Evolutionary conservation across 345 rosid genomes (phyloP), one percentile per base, ranked within the genome.

Genomic region (Brassica nigra): DNA sequence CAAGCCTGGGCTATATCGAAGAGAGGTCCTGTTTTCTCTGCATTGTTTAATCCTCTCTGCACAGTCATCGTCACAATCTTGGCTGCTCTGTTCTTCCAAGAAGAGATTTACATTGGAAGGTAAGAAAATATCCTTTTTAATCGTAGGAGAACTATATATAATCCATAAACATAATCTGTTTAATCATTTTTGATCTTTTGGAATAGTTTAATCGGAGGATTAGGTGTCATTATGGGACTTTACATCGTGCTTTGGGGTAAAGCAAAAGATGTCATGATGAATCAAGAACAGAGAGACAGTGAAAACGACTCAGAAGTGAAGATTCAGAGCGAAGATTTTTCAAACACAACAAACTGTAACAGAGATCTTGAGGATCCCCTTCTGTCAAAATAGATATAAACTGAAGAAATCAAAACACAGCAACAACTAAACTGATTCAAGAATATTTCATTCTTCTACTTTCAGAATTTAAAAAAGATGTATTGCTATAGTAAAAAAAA

Each of bases 181-280:
- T 42, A 10, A 67, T 73, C 55, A 8, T 37, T 71, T 70, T 42
- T n/a, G 4, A 10, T 52, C 14, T 57, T 54, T 68, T 27, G 52
- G 3, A 59, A 70, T 83, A 89, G 93, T 81, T 78, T 90, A 81
- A 37, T 90, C 14, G 95, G 92, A 29, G 90, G 87, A 36, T n/a
- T 71, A 55, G 83, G 73, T 42, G 90, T 87, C 80, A 83, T 88
- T 5, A 62, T 81, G 74, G 90, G 89, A 23, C 78, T 86, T 57
- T 88, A 88, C 30, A 28, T 66, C 7, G 90, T 88, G 37, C 86
- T 90, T 0, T 90, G 95, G 95, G 93, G 93, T 15, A 89, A 89
- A 71, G 90, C 88, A 65, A 73, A 86, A 73, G 92, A 89, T 59
- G 70, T 80, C 3, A 75, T 61, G 69, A 74, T 74, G 59, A 74